These are phyloP conservation scores for Penicillium canariense DNA, from an alignment of 495 filamentous ascomycete genomes.

Conservation along the genomic window DNA sequence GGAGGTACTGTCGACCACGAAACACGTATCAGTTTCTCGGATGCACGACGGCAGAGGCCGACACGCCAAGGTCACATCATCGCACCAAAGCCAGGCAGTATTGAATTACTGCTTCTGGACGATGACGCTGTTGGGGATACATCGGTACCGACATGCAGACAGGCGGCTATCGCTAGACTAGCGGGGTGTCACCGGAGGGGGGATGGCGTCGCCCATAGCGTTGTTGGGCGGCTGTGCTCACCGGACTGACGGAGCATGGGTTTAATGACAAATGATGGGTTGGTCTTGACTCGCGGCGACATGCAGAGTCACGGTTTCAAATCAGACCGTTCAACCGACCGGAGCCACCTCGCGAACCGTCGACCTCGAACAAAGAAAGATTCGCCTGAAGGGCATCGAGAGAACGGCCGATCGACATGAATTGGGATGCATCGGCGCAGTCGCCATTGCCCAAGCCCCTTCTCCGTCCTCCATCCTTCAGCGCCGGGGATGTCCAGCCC, in stretches of 20 bases:
- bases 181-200: slow-evolving; percentile 6
- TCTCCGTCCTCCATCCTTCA: background rate
- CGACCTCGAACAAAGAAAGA: too few species aligned
- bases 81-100: background rate
- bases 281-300: background rate
- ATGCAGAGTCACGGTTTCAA: too few species aligned
- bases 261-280: background rate
- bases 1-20: background rate
- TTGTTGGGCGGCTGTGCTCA: background rate
- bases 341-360: too few species aligned
- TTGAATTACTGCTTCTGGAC: background rate
- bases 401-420: too few species aligned
- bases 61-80: slow-evolving; percentile 3
- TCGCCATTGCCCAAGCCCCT: too few species aligned
- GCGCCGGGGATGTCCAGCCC: slow-evolving; percentile 7
- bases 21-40: background rate
- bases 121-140: background rate
- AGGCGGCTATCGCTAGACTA: slow-evolving; percentile 30
- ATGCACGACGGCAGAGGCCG: background rate
- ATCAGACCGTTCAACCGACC: too few species aligned
- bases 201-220: slow-evolving; percentile 18
- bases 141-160: slow-evolving; percentile 14
- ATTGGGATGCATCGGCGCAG: too few species aligned
- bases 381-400: too few species aligned
- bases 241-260: background rate